Percentiles rank a stretch among this genome's conserved stretches.
Conservation (phyloP, 108 stramenopile genomes). For the Bacterosira constricta region DNA sequence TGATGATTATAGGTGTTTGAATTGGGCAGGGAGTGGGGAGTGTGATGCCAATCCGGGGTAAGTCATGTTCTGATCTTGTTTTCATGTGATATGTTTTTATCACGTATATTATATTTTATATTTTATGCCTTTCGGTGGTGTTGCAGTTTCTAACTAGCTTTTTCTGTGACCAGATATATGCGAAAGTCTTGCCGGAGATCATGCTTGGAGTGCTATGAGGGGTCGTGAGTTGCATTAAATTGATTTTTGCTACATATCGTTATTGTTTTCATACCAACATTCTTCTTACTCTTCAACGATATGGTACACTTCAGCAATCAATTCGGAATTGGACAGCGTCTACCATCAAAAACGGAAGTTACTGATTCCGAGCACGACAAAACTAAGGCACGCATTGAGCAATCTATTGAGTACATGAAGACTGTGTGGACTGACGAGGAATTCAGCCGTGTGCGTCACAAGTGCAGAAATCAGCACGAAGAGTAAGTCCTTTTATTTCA, state of each 20-base stretch:
- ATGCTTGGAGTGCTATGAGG: slow-evolving; percentile 35
- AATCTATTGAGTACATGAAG: slow-evolving; percentile 25
- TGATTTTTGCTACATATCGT: background rate
- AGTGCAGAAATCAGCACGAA: slow-evolving; percentile 35
- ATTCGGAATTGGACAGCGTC: slow-evolving; percentile 29
- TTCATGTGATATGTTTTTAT: too few species aligned
- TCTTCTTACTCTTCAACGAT: background rate
- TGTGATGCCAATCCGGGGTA: slow-evolving; percentile 51
- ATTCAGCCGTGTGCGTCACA: slow-evolving; percentile 15
- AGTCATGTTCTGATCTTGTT: too few species aligned
- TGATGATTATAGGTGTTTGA: slow-evolving; percentile 33
- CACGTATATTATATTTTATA: too few species aligned
- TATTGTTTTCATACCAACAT: background rate
- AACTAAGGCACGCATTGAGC: slow-evolving; percentile 1
- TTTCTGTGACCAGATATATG: too few species aligned
- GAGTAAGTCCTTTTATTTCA: slow-evolving; percentile 14
- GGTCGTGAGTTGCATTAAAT: slow-evolving; percentile 9
- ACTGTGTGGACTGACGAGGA: slow-evolving; percentile 25
- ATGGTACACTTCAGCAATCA: slow-evolving; percentile 8
- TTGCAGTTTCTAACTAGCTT: too few species aligned
- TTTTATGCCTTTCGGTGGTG: too few species aligned
- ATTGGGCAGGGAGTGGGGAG: slow-evolving; percentile 54
- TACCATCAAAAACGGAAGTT: slow-evolving; percentile 5
- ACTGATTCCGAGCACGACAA: background rate
- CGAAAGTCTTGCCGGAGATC: slow-evolving; percentile 20